A percentile compares a stretch with the other conserved stretches of the same genome.
Conservation (phyloP, 305 asterid species). For the Fraxinus ornus region DNA sequence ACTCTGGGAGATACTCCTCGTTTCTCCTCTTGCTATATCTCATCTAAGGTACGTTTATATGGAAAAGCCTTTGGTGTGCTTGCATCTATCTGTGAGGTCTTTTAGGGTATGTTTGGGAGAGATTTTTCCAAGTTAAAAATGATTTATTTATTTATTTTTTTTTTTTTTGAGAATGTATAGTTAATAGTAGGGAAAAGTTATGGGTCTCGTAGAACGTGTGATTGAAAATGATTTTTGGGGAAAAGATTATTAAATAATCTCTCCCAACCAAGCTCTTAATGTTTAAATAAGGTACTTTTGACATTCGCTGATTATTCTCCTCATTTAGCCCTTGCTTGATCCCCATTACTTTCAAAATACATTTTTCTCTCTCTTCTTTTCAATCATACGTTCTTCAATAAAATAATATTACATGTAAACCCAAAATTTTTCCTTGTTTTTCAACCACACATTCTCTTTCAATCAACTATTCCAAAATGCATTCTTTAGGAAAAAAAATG, state of each 20-base stretch:
- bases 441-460: too few species aligned
- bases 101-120: neutral
- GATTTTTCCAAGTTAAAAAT: neutral
- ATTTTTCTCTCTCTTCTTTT: neutral
- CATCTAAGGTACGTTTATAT: conserved; percentile 75
- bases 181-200: neutral
- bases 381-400: neutral
- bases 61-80: neutral
- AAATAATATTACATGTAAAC: too few species aligned
- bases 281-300: neutral
- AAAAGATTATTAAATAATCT: too few species aligned
- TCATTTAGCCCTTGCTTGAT: neutral
- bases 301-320: neutral
- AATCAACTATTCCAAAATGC: too few species aligned
- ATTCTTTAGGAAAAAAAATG: too few species aligned
- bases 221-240: neutral
- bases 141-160: too few species aligned
- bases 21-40: conserved; percentile 70
- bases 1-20: conserved; percentile 89
- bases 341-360: neutral
- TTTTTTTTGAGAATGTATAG: neutral
- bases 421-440: too few species aligned
- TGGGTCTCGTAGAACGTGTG: neutral
- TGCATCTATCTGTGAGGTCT: neutral
- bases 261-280: neutral